These are phyloP conservation scores for Bidens hawaiensis DNA, from an alignment of 140 eudicot genomes.

Conservation along the genomic window DNA sequence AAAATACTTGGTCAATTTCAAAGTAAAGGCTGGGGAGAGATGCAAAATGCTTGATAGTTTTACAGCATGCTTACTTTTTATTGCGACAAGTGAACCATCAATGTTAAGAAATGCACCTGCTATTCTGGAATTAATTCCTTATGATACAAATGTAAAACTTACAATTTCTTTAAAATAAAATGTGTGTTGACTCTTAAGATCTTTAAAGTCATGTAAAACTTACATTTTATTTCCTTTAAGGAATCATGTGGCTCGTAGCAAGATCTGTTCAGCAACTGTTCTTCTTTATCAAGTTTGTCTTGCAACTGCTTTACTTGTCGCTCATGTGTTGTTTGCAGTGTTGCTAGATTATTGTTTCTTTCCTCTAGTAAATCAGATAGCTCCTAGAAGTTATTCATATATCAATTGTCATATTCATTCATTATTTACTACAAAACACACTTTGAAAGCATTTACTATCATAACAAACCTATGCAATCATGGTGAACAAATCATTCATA, in stretches of 20 bases:
- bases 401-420: conserved; percentile 46
- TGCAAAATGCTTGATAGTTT: too few relatives aligned
- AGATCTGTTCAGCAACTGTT: conserved; percentile 58
- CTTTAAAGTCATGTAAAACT: conserved; percentile 19
- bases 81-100: too few relatives aligned
- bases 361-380: conserved; percentile 70
- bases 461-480: background rate
- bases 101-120: too few relatives aligned
- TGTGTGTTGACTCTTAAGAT: background rate
- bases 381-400: conserved; percentile 69
- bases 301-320: conserved; percentile 50
- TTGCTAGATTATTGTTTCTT: conserved; percentile 48
- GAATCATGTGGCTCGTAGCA: conserved; percentile 52
- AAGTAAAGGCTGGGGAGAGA: too few relatives aligned
- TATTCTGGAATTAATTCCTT: too few relatives aligned
- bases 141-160: too few relatives aligned
- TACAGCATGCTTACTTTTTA: too few relatives aligned
- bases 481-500: conserved; percentile 1
- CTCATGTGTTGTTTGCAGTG: conserved; percentile 56
- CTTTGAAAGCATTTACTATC: background rate
- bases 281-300: conserved; percentile 71
- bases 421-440: conserved; percentile 25
- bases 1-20: too few relatives aligned
- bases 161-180: too few relatives aligned
- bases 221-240: conserved; percentile 66